These are phyloP conservation scores for Apophysomyces elegans DNA, from an alignment of 371 early-diverging fungal species.

Conservation along the genomic window DNA sequence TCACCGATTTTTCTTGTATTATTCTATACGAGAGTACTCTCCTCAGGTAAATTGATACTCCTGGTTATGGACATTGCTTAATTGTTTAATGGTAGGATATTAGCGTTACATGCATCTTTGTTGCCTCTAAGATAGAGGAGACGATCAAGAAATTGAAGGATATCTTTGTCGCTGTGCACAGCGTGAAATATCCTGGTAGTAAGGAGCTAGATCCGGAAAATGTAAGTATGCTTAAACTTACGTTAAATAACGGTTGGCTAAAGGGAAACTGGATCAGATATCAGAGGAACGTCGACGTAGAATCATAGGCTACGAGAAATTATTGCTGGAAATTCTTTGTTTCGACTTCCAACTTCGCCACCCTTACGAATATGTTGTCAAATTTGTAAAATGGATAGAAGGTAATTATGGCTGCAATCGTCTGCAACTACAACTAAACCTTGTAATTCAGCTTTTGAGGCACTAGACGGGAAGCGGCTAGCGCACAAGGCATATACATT, in stretches of 20 bases:
- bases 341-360: conserved; percentile 69
- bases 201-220: conserved; percentile 64
- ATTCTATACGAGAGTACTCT: conserved; percentile 55
- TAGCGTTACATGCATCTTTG: conserved; percentile 71
- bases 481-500: conserved; percentile 57
- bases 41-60: conserved; percentile 31
- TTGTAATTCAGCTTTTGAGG: conserved; percentile 21
- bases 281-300: conserved; percentile 61
- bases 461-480: conserved; percentile 47
- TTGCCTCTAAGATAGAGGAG: conserved; percentile 80
- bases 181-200: conserved; percentile 57
- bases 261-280: conserved; percentile 15
- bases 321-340: conserved; percentile 64
- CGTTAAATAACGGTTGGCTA: background rate
- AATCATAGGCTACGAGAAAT: conserved; percentile 61
- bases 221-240: conserved; percentile 12
- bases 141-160: conserved; percentile 78
- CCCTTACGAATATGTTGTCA: conserved; percentile 64
- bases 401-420: conserved; percentile 32
- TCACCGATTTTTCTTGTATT: conserved; percentile 72
- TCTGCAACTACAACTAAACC: background rate
- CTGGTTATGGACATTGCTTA: background rate
- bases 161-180: conserved; percentile 67
- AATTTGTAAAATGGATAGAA: conserved; percentile 63
- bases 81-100: conserved; percentile 47